Base-by-base conservation (phyloP, 148 eudicot species). In the Silene latifolia region DNA sequence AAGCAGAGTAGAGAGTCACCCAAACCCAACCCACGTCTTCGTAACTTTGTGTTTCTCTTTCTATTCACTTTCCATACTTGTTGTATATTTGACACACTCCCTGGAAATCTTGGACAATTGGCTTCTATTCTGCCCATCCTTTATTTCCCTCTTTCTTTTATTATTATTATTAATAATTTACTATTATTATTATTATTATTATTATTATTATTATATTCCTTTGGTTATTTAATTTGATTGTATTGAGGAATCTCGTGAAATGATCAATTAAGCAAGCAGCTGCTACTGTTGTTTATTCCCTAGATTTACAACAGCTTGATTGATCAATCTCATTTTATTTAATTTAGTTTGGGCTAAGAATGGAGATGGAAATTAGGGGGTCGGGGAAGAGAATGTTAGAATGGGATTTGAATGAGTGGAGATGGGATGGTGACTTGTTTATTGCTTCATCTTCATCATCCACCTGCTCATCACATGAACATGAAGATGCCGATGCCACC, bases 341-440 rank as follows among this genome's bases (percentile, higher is more conserved):
- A n/a, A n/a, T n/a, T n/a, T n/a, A n/a, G n/a, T n/a, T n/a, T n/a
- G n/a, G n/a, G n/a, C n/a, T n/a, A 46, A 46, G 12, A 48, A 48
- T 48, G 54, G 54, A 9, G 54, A 48, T 73, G 68, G 84, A 67
- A 64, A 83, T 79, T 46, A 78, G 83, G 15, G 82, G 82, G 23
- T 35, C 76, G 73, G 91, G 87, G 47, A 87, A 87, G 80, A 87
- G 79, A 77, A 84, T 75, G 56, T 8, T 77, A 39, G 91, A 89
- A 61, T 93, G 98, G 98, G 91, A 91, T 87, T 87, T 87, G 77
- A 89, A 89, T 82, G 84, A 89, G 21, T 93, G 98, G 97, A 89
- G 78, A 75, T 93, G 98, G 98, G 98, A 93, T 83, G 91, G 90
- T 1, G 91, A 91, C 78, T 74, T 88, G 11, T 91, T 88, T 75